Evolutionary conservation across 352 stramenopile genomes (phyloP), one percentile per base, ranked within the genome.

Genomic region (Globisporangium acanthophoron): DNA sequence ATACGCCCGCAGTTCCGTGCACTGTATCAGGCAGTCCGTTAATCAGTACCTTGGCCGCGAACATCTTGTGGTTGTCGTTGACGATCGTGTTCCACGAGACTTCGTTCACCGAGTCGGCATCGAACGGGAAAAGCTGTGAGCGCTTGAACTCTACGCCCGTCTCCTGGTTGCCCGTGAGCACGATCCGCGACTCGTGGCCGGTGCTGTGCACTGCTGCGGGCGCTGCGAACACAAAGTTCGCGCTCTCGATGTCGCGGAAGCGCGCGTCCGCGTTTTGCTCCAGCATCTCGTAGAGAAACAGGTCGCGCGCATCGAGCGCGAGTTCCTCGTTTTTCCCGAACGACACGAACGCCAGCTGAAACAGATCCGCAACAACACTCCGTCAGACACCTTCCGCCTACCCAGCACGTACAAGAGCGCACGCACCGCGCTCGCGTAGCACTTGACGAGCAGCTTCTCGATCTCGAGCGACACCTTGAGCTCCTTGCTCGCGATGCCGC

Each of bases 361-460:
- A 27, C 24, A 27, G 24, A 27, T 1, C 24, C 24, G 24, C 24
- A 27, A 27, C 24, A 27, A 27, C 24, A 3, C 24, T 27, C 24
- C 33, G 33, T 39, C 8, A 39, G 33, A 8, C 1, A 39, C 33
- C 33, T 3, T 8, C 33, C 9, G 33, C 33, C 8, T 12, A 13
- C 8, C 9, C 9, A 39, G 9, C 8, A 39, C 8, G 12, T 5
- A 21, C 12, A 15, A 37, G n/a, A 54, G 9, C 18, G 8, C 13
- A 31, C 48, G 39, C 21, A 64, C 58, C 31, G 58, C 21, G n/a
- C 41, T 53, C n/a, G 29, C 45, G 46, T 49, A 57, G 40, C 58
- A 58, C 52, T 58, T 57, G 58, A 58, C 13, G 16, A 64, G 52
- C 52, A 64, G n/a, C 33, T 54, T 52, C 15, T 54, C 50, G 20